Base-by-base conservation (phyloP, 768 basidiomycete genomes). In the Kwoniella sp. region DNA sequence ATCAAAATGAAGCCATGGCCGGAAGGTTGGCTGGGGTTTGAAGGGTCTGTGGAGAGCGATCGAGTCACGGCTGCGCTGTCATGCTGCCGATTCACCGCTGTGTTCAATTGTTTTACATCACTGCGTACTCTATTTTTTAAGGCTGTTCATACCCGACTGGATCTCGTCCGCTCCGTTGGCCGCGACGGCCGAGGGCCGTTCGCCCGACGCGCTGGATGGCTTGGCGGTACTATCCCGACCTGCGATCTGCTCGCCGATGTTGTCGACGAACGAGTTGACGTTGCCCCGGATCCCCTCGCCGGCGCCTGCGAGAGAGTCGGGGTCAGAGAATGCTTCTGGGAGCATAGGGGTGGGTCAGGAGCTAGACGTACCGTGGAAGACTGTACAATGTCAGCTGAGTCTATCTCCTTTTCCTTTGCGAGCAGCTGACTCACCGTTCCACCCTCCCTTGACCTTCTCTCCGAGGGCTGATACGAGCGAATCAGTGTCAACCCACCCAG, bases 251-350 rank as follows among this genome's bases (percentile, higher is more conserved):
- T 63, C 62, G 15, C 65, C 65, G 39, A 58, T 44, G 29, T 54
- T 43, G 43, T 67, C 65, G 23, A 64, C 37, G 31, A 62, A 57
- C 5, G 60, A 45, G 52, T 67, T 67, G 50, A 62, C 56, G 39
- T 60, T 62, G 23, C 65, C 65, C 31, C 62, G 42, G 41, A 67
- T 47, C 25, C 48, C 59, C 56, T 67, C 65, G 19, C 65, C 65
- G 9, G 62, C 55, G 29, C 65, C 65, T 58, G 22, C 19, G 14
- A 12, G 14, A n/a, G n/a, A n/a, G n/a, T n/a, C n/a, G n/a, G n/a
- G n/a, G n/a, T 41, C 3, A 32, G 29, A 26, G 26, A 28, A 19
- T 32, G 11, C 15, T 37, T 15, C 4, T 2, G 19, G 23, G 44
- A 15, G n/a, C 19, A 32, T 27, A 10, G 20, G 36, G 17, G 12